Conservation (phyloP, 768 basidiomycete genomes). For the Hypholoma fasciculare region DNA sequence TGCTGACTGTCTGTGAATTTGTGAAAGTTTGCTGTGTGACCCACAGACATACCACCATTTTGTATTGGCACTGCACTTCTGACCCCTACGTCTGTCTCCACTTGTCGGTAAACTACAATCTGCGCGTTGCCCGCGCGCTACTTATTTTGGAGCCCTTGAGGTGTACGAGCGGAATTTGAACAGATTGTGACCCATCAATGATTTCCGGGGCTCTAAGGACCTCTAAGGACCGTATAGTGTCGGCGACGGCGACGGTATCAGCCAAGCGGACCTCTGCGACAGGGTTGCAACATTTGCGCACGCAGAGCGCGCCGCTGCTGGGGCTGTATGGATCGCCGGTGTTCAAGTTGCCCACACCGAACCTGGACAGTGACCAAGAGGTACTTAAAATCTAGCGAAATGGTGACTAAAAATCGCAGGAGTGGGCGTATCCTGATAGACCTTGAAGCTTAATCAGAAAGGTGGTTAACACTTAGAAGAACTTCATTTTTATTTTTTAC, state of each 20-base stretch:
- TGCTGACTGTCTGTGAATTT: too few species aligned
- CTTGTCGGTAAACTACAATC: too few species aligned
- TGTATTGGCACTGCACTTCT: too few species aligned
- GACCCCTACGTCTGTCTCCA: too few species aligned
- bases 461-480: not conserved
- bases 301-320: slow-evolving; percentile 22
- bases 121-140: too few species aligned
- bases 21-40: too few species aligned
- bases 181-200: too few species aligned
- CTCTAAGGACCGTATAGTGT: not conserved
- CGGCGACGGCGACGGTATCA: not conserved
- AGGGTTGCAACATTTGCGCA: slow-evolving; percentile 16
- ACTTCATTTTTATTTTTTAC: too few species aligned
- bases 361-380: not conserved
- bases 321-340: slow-evolving; percentile 4
- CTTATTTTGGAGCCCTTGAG: too few species aligned
- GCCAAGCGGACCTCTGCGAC: not conserved
- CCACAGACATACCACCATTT: too few species aligned
- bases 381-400: not conserved
- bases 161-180: too few species aligned
- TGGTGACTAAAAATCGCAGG: slow-evolving; percentile 22
- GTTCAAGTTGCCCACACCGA: not conserved
- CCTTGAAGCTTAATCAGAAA: slow-evolving; percentile 3
- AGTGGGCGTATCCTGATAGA: slow-evolving; percentile 27
- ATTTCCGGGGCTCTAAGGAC: too few species aligned